Evolutionary conservation across 2,329 filamentous ascomycete genomes (phyloP).

Genomic region (Salinomyces thailandicus): DNA sequence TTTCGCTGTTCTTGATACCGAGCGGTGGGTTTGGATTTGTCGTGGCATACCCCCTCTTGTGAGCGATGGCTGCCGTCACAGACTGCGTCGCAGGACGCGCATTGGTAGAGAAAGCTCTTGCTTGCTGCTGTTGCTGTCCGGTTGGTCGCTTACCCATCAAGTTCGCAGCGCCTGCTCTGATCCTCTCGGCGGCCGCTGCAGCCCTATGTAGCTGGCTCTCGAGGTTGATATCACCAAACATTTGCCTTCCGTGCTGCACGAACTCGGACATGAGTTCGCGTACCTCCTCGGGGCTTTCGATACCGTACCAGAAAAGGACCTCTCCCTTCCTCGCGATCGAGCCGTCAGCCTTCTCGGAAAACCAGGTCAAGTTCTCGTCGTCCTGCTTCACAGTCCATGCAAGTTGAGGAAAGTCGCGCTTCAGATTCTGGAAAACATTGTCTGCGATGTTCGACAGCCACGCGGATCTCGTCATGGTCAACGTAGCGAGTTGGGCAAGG

Average conservation of each 20-base stretch:
- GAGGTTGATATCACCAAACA: conserved; percentile 82
- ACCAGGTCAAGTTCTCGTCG: conserved; percentile 96
- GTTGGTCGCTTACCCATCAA: conserved; percentile 24
- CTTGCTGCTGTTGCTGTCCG: conserved; percentile 42
- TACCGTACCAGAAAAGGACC: conserved; percentile 93
- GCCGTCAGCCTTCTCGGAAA: conserved; percentile 93
- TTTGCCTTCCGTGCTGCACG: conserved; percentile 66
- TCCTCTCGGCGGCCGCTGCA: conserved; percentile 56
- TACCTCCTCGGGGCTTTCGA: conserved; percentile 71
- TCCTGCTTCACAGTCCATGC: conserved; percentile 95
- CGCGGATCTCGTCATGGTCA: conserved; percentile 86
- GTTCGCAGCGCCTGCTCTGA: conserved; percentile 40
- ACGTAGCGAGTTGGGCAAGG: conserved; percentile 77
- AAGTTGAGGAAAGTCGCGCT: conserved; percentile 83
- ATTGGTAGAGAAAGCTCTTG: conserved; percentile 57
- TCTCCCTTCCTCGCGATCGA: conserved; percentile 70
- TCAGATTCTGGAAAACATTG: conserved; percentile 86
- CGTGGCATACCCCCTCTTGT: conserved; percentile 41
- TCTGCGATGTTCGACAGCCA: conserved; percentile 93
- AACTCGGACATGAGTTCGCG: conserved; percentile 78
- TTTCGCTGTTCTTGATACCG: conserved; percentile 78
- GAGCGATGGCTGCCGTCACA: conserved; percentile 6
- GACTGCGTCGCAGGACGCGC: conserved; percentile 23
- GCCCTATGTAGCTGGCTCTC: conserved; percentile 75
- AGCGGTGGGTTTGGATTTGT: conserved; percentile 87